Evolutionary conservation across 192 early-diverging fungal genomes (phyloP).

Genomic region (Linnemannia exigua): DNA sequence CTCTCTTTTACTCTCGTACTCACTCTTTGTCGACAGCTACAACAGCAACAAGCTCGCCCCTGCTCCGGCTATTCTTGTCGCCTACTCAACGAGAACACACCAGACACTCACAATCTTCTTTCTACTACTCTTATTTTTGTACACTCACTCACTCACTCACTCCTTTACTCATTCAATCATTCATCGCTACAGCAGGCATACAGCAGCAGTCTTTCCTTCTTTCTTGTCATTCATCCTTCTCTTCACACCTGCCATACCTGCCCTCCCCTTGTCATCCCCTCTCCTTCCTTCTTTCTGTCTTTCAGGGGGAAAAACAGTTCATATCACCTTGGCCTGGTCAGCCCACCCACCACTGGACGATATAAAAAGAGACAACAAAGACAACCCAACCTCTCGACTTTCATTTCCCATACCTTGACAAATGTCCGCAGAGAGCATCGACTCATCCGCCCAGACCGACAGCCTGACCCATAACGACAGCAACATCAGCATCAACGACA

Average conservation of each 20-base stretch:
- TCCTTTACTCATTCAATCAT: no score
- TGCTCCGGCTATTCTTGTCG: slow-evolving; percentile 1
- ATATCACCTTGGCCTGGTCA: slow-evolving; percentile 8
- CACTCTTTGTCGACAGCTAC: no score
- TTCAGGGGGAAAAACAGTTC: neutral
- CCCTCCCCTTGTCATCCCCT: neutral
- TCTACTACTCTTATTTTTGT: neutral
- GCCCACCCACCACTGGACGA: neutral
- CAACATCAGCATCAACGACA: neutral
- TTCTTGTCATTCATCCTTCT: neutral
- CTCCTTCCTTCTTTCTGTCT: neutral
- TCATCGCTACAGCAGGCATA: no score
- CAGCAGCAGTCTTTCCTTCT: neutral
- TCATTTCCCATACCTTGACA: neutral
- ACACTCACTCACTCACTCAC: no score
- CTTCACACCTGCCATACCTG: neutral
- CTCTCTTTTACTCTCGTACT: neutral
- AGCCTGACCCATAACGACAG: neutral
- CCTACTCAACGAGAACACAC: no score
- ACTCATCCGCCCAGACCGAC: slow-evolving; percentile 9
- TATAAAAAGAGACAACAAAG: neutral
- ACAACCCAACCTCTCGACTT: neutral
- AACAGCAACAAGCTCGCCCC: neutral
- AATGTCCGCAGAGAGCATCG: slow-evolving; percentile 30
- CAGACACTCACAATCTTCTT: neutral